Evolutionary conservation across 441 rosid species (phyloP), one percentile per base, ranked within the genome.

Genomic region (Isatis lusitanica): DNA sequence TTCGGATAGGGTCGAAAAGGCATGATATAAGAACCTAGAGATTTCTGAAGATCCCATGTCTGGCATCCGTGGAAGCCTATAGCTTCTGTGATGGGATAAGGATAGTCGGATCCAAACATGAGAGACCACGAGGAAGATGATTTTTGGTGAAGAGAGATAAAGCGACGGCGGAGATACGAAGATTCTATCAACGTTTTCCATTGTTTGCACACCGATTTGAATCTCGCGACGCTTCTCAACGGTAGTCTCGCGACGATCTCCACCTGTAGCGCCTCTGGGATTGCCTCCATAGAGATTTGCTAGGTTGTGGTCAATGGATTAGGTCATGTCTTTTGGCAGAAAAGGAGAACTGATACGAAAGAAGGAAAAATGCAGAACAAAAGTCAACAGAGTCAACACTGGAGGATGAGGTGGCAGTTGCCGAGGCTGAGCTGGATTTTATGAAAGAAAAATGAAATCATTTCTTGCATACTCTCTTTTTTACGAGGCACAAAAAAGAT

Each of bases 181-280:
- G 74, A 70, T 47, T 70, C 67, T 16, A 47, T 60, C 10, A 70
- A 1, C 6, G 33, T 38, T 17, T 39, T 70, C 74, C 67, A 70
- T 39, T 2, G 21, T 6, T 70, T 70, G 59, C 60, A 60, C 7
- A 61, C 60, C 0, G 36, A 2, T 47, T 59, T 70, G 74, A 70
- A 38, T 59, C 38, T 11, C 0, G 61, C 11, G 42, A 71, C 50
- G 68, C n/a, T 50, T 71, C 74, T 48, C 11, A 71, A 12, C 0
- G 68, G 52, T 13, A 71, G 18, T 5, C 40, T 71, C 0, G 61
- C 68, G 16, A 60, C 3, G 47, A 71, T 71, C 68, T 61, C 60
- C 31, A 50, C 58, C 51, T 36, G 8, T 24, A 47, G 15, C 11
- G 16, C 28, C 47, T 70, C 59, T 47, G 15, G 50, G 10, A 56